Base-by-base conservation (phyloP, 2,329 filamentous ascomycete species). In the Zalaria sp. region DNA sequence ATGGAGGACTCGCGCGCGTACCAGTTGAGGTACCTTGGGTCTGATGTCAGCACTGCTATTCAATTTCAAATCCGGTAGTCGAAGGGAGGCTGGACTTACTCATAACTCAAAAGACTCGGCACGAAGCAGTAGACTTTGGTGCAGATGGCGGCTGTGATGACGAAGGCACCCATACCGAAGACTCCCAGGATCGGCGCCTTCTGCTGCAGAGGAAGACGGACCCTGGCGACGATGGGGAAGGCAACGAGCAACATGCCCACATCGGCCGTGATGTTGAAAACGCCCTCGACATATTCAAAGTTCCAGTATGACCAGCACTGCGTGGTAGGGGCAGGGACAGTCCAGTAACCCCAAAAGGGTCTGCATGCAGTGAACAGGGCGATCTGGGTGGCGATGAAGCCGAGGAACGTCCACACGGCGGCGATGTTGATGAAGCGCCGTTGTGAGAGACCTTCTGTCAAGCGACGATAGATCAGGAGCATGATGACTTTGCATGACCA, bases 401-500 rank as follows among this genome's bases (percentile, higher is more conserved):
- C 47, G 35, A 38, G 34, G 5, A 26, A 42, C 31, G 38, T 41
- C 40, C 41, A 40, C 9, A 44, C 8, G 25, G 45, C 44, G 27
- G 43, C 36, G 27, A 29, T 40, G 25, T 46, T 43, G 38, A 49
- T 66, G 3, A 62, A 60, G 6, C 65, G 34, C 44, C 66, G 66
- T 44, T 70, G 66, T 28, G 57, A 60, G 35, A 69, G 54, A 44
- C 66, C 69, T 46, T 63, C 61, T 0, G 70, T 71, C 36, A 74
- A 53, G 34, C 68, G 66, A 49, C 65, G 58, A 47, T 73, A 75
- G 58, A 73, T 63, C 40, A 73, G 52, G 29, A 74, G 49, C 37
- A 75, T 55, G 47, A 69, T 73, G 10, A 60, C 53, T 51, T 75
- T 75, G 47, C 70, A 63, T 0, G 61, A 54, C 67, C 69, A 75